Conservation (phyloP, 208 protist species). For the Vickermania spadyakhi region DNA sequence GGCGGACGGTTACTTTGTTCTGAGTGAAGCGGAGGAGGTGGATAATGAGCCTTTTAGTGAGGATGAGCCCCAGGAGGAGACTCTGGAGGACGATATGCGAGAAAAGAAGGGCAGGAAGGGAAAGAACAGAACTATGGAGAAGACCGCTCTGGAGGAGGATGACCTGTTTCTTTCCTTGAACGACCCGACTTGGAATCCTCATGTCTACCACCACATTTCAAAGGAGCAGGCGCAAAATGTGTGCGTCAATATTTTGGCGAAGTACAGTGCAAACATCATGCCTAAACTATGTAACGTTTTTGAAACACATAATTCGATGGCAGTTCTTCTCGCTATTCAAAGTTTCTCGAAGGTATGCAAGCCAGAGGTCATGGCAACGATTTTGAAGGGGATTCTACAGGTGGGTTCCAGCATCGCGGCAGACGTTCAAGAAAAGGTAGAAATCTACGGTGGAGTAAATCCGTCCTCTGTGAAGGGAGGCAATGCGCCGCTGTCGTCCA, state of each 20-base stretch:
- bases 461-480: slow-evolving; percentile 15
- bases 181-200: slow-evolving; percentile 63
- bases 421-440: slow-evolving; percentile 14
- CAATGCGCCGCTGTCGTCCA: slow-evolving; percentile 43
- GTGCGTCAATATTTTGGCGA: slow-evolving; percentile 61
- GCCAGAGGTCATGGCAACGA: slow-evolving; percentile 71
- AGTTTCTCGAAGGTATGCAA: slow-evolving; percentile 78
- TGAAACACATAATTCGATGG: slow-evolving; percentile 64
- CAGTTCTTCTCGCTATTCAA: slow-evolving; percentile 71
- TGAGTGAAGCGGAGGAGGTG: slow-evolving; percentile 26
- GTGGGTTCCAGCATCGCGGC: slow-evolving; percentile 54
- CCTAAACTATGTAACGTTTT: slow-evolving; percentile 82
- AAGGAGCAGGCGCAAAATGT: slow-evolving; percentile 42
- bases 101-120: not conserved
- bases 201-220: slow-evolving; percentile 78
- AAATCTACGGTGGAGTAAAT: not conserved
- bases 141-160: slow-evolving; percentile 67
- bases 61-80: slow-evolving; percentile 8
- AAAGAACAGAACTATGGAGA: slow-evolving; percentile 11
- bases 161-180: slow-evolving; percentile 54
- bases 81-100: slow-evolving; percentile 22
- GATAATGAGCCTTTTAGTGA: slow-evolving; percentile 22
- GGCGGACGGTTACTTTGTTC: slow-evolving; percentile 54
- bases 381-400: slow-evolving; percentile 70
- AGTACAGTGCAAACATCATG: slow-evolving; percentile 86